Evolutionary conservation across 1,139 yeast species (phyloP), one percentile per base, ranked within the genome.

Genomic region (Pichia terricola): DNA sequence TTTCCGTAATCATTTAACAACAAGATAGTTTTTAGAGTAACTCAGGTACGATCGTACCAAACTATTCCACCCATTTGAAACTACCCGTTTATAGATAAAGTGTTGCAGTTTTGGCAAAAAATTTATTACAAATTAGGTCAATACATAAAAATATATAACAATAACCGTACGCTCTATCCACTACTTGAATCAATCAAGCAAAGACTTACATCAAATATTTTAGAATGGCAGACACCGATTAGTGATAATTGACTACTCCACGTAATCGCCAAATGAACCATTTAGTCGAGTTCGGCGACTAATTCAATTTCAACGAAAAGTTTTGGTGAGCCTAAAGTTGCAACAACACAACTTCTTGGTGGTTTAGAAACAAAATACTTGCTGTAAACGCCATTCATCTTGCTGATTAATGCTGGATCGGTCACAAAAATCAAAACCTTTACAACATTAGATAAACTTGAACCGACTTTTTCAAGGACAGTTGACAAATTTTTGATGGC

Each of bases 401-500:
- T 55, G 31, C 62, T 50, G 16, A 68, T 53, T 44, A 62, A 60
- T 26, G 56, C 58, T 28, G 64, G 62, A 44, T 67, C 66, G 27
- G 69, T 56, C 42, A 68, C 65, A 52, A 68, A 68, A 52, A 66
- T 59, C 50, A 64, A 55, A 3, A 64, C 72, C 49, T 68, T 68
- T 52, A 66, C 57, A n/a, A 67, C 70, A 40, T 63, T 61, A 42
- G 59, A 64, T 25, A 65, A 36, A 1, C 67, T 62, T 3, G 66
- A 52, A 7, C 69, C 70, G 28, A 66, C 67, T 11, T 69, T 67
- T 49, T 65, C 65, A 46, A 75, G 62, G 7, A 72, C 67, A 5
- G 61, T 64, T 48, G 67, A 63, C 46, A 76, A 64, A 56, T 69
- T 69, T 35, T 60, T 61, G 49, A 71, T 66, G 16, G 73, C 75